phyloP scores from a whole-genome alignment of 176 grass and related monocot species.

The Lolium rigidum region DNA sequence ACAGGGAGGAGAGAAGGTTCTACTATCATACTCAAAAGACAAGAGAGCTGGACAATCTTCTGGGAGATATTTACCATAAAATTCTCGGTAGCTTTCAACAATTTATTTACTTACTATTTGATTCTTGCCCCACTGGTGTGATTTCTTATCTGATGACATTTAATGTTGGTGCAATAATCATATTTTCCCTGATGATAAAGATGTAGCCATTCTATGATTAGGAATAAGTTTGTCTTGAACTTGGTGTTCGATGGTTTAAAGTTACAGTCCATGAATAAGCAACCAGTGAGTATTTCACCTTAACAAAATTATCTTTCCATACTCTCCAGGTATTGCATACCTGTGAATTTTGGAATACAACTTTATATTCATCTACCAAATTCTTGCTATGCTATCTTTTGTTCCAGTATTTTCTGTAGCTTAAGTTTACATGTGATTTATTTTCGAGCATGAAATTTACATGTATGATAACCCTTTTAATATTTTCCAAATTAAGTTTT shows the following conservation, averaged over 20 bases:
- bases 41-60: slow-evolving; percentile 96
- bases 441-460: not conserved
- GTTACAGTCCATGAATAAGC: slow-evolving; percentile 22
- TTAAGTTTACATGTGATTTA: slow-evolving; percentile 3
- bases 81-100: slow-evolving; percentile 79
- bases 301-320: not conserved
- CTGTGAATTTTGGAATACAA: not conserved
- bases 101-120: slow-evolving; percentile 20
- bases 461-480: not conserved
- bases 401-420: slow-evolving; percentile 18
- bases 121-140: slow-evolving; percentile 17
- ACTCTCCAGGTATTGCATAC: slow-evolving; percentile 15
- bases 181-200: slow-evolving; percentile 13
- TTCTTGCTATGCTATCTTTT: slow-evolving; percentile 4
- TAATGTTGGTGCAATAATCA: slow-evolving; percentile 11
- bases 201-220: not conserved
- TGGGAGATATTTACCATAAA: slow-evolving; percentile 99
- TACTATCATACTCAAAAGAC: slow-evolving; percentile 98
- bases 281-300: slow-evolving; percentile 15
- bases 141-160: slow-evolving; percentile 27
- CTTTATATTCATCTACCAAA: not conserved
- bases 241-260: not conserved
- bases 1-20: slow-evolving; percentile 76
- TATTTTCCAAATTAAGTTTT: slow-evolving; percentile 27
- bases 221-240: not conserved